A percentile compares a stretch with the other conserved stretches of the same genome.
Evolutionary conservation across 2,329 filamentous ascomycete species (phyloP).

Genomic region (Penicillium sp.): DNA sequence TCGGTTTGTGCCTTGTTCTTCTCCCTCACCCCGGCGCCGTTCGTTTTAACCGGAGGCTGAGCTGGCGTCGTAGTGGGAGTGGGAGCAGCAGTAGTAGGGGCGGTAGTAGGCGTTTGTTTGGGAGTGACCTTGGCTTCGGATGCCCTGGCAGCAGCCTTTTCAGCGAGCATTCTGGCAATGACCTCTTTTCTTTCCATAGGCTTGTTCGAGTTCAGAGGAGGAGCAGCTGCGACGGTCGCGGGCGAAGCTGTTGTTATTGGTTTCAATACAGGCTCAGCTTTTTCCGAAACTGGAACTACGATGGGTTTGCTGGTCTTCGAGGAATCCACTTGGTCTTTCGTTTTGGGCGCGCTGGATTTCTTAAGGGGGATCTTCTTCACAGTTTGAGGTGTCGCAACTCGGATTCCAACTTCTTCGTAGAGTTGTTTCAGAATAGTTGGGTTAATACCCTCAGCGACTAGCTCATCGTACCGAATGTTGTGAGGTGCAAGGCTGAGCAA

Average conservation of each 20-base stretch:
- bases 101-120: constrained; percentile 8
- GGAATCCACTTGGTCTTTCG: not conserved
- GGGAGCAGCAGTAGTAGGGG: not conserved
- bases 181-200: constrained; percentile 73
- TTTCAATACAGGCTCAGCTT: no score
- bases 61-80: not conserved
- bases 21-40: constrained; percentile 39
- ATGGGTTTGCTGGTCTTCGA: not conserved
- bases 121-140: constrained; percentile 25
- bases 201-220: constrained; percentile 31
- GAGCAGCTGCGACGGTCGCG: constrained; percentile 12
- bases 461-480: constrained; percentile 74
- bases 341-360: not conserved
- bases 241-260: not conserved
- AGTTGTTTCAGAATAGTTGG: constrained; percentile 64
- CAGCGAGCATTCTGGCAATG: constrained; percentile 75
- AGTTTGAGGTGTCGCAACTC: constrained; percentile 30
- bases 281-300: not conserved
- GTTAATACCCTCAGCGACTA: constrained; percentile 74
- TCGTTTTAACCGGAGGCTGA: constrained; percentile 26
- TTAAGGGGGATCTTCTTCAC: not conserved
- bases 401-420: constrained; percentile 70
- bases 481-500: constrained; percentile 65
- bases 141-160: constrained; percentile 66
- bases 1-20: constrained; percentile 72